Evolutionary conservation across 176 grass and related monocot genomes (phyloP).

Genomic region (Phyllostachys edulis): DNA sequence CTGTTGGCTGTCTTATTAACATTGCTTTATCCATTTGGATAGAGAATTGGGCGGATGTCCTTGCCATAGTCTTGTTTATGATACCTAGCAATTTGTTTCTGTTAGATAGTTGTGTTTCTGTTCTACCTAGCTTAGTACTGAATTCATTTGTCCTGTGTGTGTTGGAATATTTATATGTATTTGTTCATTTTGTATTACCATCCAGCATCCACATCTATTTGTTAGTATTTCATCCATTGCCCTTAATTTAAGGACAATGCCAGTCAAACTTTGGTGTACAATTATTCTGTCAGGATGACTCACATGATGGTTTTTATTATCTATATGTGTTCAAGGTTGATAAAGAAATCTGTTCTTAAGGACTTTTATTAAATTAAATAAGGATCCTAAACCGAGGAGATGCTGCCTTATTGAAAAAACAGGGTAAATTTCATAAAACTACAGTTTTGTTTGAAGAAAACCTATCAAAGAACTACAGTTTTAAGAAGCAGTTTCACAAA

Average conservation of each 20-base stretch:
- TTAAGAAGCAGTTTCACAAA: neutral
- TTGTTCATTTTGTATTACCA: neutral
- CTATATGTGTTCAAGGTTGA: neutral
- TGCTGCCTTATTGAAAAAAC: neutral
- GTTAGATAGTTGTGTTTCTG: neutral
- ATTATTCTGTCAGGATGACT: neutral
- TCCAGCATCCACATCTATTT: neutral
- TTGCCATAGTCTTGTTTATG: neutral
- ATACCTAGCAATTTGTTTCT: neutral
- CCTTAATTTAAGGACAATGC: slow-evolving; percentile 5
- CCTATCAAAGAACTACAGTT: neutral
- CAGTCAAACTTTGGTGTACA: neutral
- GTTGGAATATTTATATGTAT: slow-evolving; percentile 8
- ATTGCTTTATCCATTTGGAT: neutral
- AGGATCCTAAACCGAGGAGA: neutral
- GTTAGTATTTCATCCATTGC: neutral
- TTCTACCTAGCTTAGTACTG: neutral
- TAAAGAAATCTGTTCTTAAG: neutral
- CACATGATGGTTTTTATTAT: neutral
- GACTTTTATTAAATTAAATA: neutral
- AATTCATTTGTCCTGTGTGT: neutral
- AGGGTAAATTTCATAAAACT: neutral
- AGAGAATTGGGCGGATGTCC: neutral
- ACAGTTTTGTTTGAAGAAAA: neutral
- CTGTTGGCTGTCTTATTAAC: slow-evolving; percentile 7